Percentiles rank a stretch among this genome's conserved stretches.
Evolutionary conservation across 768 basidiomycete species (phyloP).

Genomic region (Lactifluus subvellereus): DNA sequence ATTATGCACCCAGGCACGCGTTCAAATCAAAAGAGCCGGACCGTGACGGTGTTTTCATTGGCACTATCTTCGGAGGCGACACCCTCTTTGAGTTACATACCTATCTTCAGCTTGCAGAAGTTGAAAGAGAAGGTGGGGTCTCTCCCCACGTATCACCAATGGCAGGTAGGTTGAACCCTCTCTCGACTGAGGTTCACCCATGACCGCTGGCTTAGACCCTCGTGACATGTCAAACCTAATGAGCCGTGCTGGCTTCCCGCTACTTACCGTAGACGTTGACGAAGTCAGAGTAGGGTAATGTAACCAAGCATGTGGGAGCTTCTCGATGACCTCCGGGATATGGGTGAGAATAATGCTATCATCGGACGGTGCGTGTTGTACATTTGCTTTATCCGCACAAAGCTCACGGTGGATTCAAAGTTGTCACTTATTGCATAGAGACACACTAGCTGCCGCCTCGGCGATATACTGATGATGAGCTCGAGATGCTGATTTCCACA

Average conservation of each 20-base stretch:
- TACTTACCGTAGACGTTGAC: constrained; percentile 93
- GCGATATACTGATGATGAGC: too few relatives aligned
- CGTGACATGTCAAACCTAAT: constrained; percentile 91
- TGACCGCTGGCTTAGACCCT: constrained; percentile 51
- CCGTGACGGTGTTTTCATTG: constrained; percentile 93
- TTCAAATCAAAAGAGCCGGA: too few relatives aligned
- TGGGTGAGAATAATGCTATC: constrained; percentile 95
- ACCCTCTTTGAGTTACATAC: constrained; percentile 42
- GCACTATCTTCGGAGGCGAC: constrained; percentile 92
- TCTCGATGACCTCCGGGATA: constrained; percentile 85
- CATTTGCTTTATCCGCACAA: background rate
- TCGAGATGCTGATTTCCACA: too few relatives aligned
- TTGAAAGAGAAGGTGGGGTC: too few relatives aligned
- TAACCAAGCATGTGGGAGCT: constrained; percentile 98
- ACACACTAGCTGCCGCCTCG: constrained; percentile 85
- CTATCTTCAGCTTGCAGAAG: too few relatives aligned
- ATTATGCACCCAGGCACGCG: too few relatives aligned
- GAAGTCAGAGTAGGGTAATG: constrained; percentile 80
- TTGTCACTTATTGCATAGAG: constrained; percentile 64
- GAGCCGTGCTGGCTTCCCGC: constrained; percentile 85
- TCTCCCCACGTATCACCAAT: too few relatives aligned
- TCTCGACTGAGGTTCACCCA: background rate
- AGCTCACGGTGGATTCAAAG: constrained; percentile 33
- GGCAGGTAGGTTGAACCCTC: constrained; percentile 58
- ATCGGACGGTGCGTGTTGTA: constrained; percentile 58